Base-by-base conservation (phyloP, 2,329 filamentous ascomycete species). In the Exophiala oligosperma region DNA sequence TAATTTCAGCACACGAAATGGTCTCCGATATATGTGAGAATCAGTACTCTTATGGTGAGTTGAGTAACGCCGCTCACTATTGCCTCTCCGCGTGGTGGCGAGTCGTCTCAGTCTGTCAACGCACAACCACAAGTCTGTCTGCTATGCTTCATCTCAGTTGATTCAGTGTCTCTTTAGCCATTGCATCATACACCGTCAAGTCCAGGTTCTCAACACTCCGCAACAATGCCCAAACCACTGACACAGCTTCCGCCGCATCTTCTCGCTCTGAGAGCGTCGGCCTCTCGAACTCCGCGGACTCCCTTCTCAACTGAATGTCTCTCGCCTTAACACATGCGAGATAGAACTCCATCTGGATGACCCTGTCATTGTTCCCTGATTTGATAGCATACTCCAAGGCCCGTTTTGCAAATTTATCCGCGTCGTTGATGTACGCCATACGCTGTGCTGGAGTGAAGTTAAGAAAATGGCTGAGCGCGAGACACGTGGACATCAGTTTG, bases 261-360 rank as follows among this genome's bases (percentile, higher is more conserved):
- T 59, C 47, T 7, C 52, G 35, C 23, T 53, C 29, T 28, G 53
- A 17, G 47, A 9, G 32, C 17, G 11, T 55, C 48, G 6, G 24
- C 44, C 26, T 12, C 40, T 40, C 44, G 9, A 35, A 35, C 6
- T 35, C 41, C 23, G 49, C 26, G 11, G n/a, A 32, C 1, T 53
- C 54, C 5, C 23, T 17, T 28, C 50, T 48, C 41, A 60, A 26
- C 7, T 48, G 44, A n/a, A 56, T 50, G 3, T 60, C 50, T 28
- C 57, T 24, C 3, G 54, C 54, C 26, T 54, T 40, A 21, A 60
- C 54, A 29, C 53, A 60, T 23, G 57, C 48, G 14, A 57, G 43
- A 24, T 57, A 51, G 37, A 60, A 60, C 12, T 48, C 26, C 57
- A 57, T 57, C 44, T 60, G 57, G 6, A 54, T 37, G 29, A 60